These are phyloP conservation scores for Phytopythium delawarense DNA, from an alignment of 352 stramenopile genomes.

Conservation along the genomic window DNA sequence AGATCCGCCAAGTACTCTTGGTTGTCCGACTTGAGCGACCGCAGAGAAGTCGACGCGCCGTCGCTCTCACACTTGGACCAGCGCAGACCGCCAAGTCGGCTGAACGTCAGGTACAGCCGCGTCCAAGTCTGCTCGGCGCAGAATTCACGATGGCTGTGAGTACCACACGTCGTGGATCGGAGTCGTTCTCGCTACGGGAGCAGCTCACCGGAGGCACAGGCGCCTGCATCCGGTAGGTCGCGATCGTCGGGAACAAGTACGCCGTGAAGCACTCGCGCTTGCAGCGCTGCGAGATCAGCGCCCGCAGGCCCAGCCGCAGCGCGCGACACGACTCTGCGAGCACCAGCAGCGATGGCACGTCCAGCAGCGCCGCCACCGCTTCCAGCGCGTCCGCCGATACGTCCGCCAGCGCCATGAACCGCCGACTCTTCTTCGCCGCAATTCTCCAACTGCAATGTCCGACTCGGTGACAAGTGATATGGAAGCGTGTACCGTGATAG, in stretches of 20 bases:
- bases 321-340: conserved; percentile 25
- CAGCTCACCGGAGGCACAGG: conserved; percentile 33
- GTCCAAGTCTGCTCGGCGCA: conserved; percentile 38
- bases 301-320: conserved; percentile 8
- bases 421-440: background rate
- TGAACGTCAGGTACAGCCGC: conserved; percentile 52
- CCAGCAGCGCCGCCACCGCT: conserved; percentile 22
- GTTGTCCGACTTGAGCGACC: conserved; percentile 61
- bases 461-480: background rate
- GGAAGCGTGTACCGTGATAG: background rate
- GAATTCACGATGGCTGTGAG: background rate
- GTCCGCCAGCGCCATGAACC: conserved; percentile 14
- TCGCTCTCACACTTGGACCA: conserved; percentile 40
- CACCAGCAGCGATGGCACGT: conserved; percentile 36
- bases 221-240: conserved; percentile 58
- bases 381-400: conserved; percentile 38
- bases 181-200: no score
- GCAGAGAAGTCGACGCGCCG: conserved; percentile 45
- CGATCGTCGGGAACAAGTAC: conserved; percentile 57
- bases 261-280: conserved; percentile 63
- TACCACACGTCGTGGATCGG: no score
- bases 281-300: conserved; percentile 32
- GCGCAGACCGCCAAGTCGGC: conserved; percentile 22
- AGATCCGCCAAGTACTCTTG: conserved; percentile 58
- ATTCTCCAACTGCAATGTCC: background rate